Evolutionary conservation across 2,329 filamentous ascomycete genomes (phyloP).

Genomic region (Fusarium sp.): DNA sequence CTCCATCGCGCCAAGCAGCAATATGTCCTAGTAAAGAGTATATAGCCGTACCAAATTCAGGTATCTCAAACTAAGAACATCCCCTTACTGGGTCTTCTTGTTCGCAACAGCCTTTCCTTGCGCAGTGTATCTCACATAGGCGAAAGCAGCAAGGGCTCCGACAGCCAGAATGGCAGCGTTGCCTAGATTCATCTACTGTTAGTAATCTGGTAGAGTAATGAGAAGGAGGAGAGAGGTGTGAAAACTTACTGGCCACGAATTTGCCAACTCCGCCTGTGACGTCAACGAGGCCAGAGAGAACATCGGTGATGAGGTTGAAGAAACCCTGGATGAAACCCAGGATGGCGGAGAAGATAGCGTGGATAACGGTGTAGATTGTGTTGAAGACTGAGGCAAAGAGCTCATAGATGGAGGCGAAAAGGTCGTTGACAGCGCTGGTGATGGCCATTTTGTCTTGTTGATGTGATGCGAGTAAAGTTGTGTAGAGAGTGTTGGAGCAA

Average conservation of each 20-base stretch:
- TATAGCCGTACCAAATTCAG: not conserved
- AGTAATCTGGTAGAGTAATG: not conserved
- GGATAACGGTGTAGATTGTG: slow-evolving; percentile 53
- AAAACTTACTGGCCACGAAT: slow-evolving; percentile 55
- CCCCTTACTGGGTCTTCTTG: slow-evolving; percentile 52
- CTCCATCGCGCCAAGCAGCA: slow-evolving; percentile 1
- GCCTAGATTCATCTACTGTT: slow-evolving; percentile 42
- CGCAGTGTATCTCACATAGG: slow-evolving; percentile 53
- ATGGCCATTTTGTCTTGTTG: slow-evolving; percentile 51
- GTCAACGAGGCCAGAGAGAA: slow-evolving; percentile 54
- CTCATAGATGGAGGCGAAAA: slow-evolving; percentile 59
- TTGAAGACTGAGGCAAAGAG: slow-evolving; percentile 56
- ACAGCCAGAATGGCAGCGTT: slow-evolving; percentile 55
- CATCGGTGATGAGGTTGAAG: slow-evolving; percentile 54
- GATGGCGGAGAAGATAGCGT: slow-evolving; percentile 52
- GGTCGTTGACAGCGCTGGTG: slow-evolving; percentile 54
- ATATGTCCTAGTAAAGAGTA: not conserved
- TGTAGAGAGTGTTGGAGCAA: not conserved
- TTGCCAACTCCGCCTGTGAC: slow-evolving; percentile 57
- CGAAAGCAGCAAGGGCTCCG: slow-evolving; percentile 52
- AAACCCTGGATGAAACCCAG: slow-evolving; percentile 56
- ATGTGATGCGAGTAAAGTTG: not conserved
- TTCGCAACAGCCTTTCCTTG: slow-evolving; percentile 48
- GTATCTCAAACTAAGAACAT: not conserved
- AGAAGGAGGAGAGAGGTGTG: not conserved